Conservation (phyloP, 352 stramenopile species). For the Phytopythium helicoides region DNA sequence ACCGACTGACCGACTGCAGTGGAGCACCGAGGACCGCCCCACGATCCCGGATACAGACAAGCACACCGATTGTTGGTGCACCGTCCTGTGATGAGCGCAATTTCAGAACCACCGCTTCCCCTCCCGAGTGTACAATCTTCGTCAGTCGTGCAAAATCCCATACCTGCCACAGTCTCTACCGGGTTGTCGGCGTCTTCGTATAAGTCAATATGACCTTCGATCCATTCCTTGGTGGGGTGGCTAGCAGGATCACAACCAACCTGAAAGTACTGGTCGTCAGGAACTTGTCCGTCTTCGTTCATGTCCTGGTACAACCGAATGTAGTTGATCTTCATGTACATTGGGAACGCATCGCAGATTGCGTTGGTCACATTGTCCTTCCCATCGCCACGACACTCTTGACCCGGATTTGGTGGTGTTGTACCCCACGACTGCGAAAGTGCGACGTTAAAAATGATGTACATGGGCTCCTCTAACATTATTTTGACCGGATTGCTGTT, state of each 20-base stretch:
- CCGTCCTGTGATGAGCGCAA: too few species aligned
- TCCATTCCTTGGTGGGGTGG: conserved; percentile 68
- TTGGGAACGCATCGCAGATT: conserved; percentile 69
- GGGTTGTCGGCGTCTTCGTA: conserved; percentile 60
- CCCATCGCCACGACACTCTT: conserved; percentile 49
- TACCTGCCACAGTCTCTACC: conserved; percentile 36
- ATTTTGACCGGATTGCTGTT: conserved; percentile 56
- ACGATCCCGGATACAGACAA: too few species aligned
- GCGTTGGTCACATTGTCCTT: conserved; percentile 25
- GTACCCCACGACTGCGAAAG: conserved; percentile 88
- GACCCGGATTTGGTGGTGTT: conserved; percentile 45
- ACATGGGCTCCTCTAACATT: conserved; percentile 91
- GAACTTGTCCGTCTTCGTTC: conserved; percentile 15
- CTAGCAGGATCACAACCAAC: conserved; percentile 48
- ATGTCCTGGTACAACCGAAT: conserved; percentile 66
- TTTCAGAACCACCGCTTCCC: too few species aligned
- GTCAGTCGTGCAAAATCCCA: conserved; percentile 44
- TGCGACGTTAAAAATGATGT: conserved; percentile 93
- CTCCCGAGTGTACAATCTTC: conserved; percentile 63
- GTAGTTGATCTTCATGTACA: conserved; percentile 79
- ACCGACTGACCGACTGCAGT: too few species aligned
- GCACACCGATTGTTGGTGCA: too few species aligned
- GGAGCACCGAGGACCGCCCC: too few species aligned
- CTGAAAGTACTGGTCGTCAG: conserved; percentile 47
- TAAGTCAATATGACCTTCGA: conserved; percentile 56